Conservation (phyloP, 164 flowering plant species). For the Houttuynia cordata region DNA sequence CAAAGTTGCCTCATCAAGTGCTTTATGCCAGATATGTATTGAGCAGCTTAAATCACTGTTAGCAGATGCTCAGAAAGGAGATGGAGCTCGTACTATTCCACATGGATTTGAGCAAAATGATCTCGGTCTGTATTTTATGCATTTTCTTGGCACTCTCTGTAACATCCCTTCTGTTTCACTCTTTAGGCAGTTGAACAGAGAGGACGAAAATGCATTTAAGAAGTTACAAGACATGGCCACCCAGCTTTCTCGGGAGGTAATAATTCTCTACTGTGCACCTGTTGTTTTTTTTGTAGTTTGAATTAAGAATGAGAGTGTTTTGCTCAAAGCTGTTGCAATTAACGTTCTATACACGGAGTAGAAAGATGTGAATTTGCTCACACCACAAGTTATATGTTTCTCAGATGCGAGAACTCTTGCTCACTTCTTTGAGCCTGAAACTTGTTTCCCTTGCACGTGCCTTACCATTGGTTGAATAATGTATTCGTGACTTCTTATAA, state of each 20-base stretch:
- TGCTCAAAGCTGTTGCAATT: neutral
- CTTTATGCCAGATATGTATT: conserved; percentile 61
- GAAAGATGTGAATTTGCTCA: too few relatives aligned
- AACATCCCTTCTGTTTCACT: conserved; percentile 91
- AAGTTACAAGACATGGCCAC: conserved; percentile 59
- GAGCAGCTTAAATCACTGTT: conserved; percentile 78
- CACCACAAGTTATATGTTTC: too few relatives aligned
- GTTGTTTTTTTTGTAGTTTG: neutral
- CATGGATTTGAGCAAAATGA: conserved; percentile 52
- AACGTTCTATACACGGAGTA: too few relatives aligned
- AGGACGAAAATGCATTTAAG: conserved; percentile 65
- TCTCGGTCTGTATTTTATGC: conserved; percentile 77
- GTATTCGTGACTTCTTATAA: too few relatives aligned
- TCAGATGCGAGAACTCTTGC: too few relatives aligned
- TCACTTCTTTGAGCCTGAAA: too few relatives aligned
- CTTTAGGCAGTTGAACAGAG: conserved; percentile 52
- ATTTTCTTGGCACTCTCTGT: conserved; percentile 55
- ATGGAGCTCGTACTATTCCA: conserved; percentile 21
- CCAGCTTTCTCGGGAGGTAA: conserved; percentile 66
- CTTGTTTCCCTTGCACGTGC: neutral
- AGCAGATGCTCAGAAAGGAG: conserved; percentile 72
- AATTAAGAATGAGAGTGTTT: neutral
- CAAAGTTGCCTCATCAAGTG: conserved; percentile 59
- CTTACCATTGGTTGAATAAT: too few relatives aligned
- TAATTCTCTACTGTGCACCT: neutral